Evolutionary conservation across 495 filamentous ascomycete species (phyloP), one percentile per base, ranked within the genome.

Genomic region (Talaromyces nanjingensis): DNA sequence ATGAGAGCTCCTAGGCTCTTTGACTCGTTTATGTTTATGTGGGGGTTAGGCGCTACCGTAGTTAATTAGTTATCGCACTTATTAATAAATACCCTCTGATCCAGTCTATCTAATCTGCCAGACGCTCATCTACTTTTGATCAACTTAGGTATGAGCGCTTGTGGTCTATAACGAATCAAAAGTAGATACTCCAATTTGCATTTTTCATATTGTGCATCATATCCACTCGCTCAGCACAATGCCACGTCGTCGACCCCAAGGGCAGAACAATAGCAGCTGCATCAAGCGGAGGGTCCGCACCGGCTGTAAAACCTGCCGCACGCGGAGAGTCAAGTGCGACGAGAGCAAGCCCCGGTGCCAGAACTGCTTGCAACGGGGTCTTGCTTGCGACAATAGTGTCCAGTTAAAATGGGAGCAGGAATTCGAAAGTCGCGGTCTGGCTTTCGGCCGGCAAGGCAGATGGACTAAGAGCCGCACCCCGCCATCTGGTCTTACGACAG

Each of bases 371-470:
- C 70, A 77, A 63, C 72, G 68, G 64, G 74, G 76, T 2, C 60
- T 80, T 7, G 65, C 66, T 4, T 80, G 77, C 63, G 72, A 76
- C 16, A 79, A 76, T 7, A 69, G 73, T 37, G 59, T 80, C 12
- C 71, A 76, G 8, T 59, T 80, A 31, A 80, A 80, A 73, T 80
- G 77, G 77, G 71, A 80, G 65, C 76, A 76, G 4, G 77, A 80
- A 60, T 80, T 79, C 59, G 63, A 63, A 58, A 77, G 74, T 65
- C 77, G 77, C 6, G 77, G 77, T 24, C 65, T 75, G 55, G 77
- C 77, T 14, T 80, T 80, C 70, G 77, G 77, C 1, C 71, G 77
- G 34, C 72, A 76, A 6, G 77, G 77, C 31, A 72, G 77, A 25
- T 79, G 76, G 76, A 77, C 65, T 63, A 80, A 80, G 25, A 39